A percentile compares a stretch with the other conserved stretches of the same genome.
phyloP scores from a whole-genome alignment of 148 eudicot genomes.

The Silene uniflora region DNA sequence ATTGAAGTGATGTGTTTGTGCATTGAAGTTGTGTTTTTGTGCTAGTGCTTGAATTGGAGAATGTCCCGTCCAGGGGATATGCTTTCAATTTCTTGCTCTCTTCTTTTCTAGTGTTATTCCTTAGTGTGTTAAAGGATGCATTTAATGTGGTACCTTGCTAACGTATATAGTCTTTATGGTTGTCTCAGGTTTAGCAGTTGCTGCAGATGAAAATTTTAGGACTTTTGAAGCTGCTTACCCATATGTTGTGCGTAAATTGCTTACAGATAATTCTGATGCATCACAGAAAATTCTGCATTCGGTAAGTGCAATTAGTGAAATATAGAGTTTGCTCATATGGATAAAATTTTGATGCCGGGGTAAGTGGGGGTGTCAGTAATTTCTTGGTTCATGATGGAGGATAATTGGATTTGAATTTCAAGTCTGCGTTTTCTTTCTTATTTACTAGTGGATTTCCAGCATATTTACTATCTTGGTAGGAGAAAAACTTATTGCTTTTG shows the following conservation, averaged over 20 bases:
- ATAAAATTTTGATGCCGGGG: neutral
- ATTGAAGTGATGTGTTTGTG: no score
- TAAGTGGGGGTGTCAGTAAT: neutral
- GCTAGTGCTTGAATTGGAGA: no score
- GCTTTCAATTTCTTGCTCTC: neutral
- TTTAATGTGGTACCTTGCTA: neutral
- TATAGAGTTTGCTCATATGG: neutral
- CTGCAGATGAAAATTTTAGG: slow-evolving; percentile 78
- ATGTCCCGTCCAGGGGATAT: neutral
- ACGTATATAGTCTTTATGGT: neutral
- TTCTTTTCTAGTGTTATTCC: neutral
- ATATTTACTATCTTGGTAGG: no score
- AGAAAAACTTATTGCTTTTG: no score
- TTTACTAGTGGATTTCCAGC: no score
- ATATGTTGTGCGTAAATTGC: slow-evolving; percentile 85
- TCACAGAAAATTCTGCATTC: slow-evolving; percentile 75
- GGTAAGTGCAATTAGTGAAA: slow-evolving; percentile 37
- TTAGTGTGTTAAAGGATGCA: neutral
- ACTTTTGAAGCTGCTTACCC: slow-evolving; percentile 98
- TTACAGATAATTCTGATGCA: slow-evolving; percentile 79
- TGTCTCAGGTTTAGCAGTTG: slow-evolving; percentile 75
- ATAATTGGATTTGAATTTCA: no score
- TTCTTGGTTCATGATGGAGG: neutral
- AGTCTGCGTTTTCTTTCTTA: no score
- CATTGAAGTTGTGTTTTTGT: no score